Evolutionary conservation across 2,329 filamentous ascomycete genomes (phyloP).

Genomic region (Monosporascus sp.): DNA sequence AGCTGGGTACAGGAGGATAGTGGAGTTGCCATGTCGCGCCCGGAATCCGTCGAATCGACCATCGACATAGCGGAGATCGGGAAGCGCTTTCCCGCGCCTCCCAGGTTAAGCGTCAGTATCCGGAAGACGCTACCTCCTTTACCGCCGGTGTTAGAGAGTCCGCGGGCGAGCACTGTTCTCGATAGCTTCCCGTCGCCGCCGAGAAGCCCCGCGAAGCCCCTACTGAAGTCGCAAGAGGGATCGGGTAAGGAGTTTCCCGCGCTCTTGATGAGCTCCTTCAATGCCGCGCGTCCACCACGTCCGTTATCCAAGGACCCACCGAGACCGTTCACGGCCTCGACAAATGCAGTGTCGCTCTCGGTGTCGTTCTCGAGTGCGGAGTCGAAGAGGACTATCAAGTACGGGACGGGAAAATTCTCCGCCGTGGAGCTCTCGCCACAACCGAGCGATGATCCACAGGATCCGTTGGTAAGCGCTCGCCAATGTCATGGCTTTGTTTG

Average conservation of each 20-base stretch:
- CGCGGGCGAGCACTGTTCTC: slow-evolving; percentile 2
- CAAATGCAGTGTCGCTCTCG: slow-evolving; percentile 29
- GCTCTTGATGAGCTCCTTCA: not conserved
- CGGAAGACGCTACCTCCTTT: slow-evolving; percentile 21
- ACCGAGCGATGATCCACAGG: slow-evolving; percentile 47
- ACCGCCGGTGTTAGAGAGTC: slow-evolving; percentile 15
- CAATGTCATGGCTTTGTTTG: not conserved
- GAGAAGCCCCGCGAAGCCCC: slow-evolving; percentile 6
- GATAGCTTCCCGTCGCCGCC: slow-evolving; percentile 7
- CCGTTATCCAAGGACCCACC: slow-evolving; percentile 16
- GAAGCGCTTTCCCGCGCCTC: slow-evolving; percentile 14
- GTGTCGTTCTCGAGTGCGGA: slow-evolving; percentile 29
- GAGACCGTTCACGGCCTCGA: slow-evolving; percentile 28
- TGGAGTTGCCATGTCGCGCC: slow-evolving; percentile 10
- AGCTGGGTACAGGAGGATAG: not conserved
- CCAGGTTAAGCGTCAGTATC: slow-evolving; percentile 10
- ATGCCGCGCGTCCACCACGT: slow-evolving; percentile 3
- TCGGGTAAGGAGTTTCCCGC: slow-evolving; percentile 2
- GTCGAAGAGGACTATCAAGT: slow-evolving; percentile 37
- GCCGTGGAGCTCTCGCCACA: slow-evolving; percentile 46
- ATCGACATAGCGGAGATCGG: slow-evolving; percentile 18
- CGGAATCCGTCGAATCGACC: slow-evolving; percentile 13
- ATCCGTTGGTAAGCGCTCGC: slow-evolving; percentile 42
- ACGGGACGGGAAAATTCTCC: slow-evolving; percentile 37
- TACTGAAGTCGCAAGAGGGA: slow-evolving; percentile 10